Base-by-base conservation (phyloP, 495 filamentous ascomycete species). In the Trichocladium uniseriatum region DNA sequence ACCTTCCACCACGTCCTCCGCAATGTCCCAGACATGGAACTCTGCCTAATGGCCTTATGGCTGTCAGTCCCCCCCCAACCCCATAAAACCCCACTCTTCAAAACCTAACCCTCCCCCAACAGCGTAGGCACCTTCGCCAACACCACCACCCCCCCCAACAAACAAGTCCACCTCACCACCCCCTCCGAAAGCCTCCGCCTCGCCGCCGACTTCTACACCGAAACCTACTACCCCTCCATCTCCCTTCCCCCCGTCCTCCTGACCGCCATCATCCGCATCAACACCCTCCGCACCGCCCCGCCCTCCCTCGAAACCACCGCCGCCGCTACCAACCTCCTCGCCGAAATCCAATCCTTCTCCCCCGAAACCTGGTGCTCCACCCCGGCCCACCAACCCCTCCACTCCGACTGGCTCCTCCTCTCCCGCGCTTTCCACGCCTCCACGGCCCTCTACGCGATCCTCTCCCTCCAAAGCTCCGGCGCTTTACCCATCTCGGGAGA, bases 401-500 rank as follows among this genome's bases (percentile, higher is more conserved):
- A 53, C 18, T 40, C 54, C 8, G 57, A 66, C 35, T 66, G 59
- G 57, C 18, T 49, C 13, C 48, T 67, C 9, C 38, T 66, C 6
- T 56, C 51, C 6, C 40, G 35, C 0, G 44, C 57, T 10, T 61
- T 58, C 39, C 58, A 55, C 24, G 49, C 55, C 35, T 54, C 65
- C 10, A 49, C 62, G 3, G 53, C 59, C 15, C 40, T 70, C 14
- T 70, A 67, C 34, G 65, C 64, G 41, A 60, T 70, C 38, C 45
- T 54, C 1, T 68, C 67, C 2, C 42, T 68, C 0, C 53, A 59
- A 22, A 59, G 56, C 22, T 13, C 43, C 11, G 43, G 43, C n/a
- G 43, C 38, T 5, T 24, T 52, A 8, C 27, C 35, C 10, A 3
- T 9, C 43, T 24, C 31, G 3, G n/a, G 2, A 5, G 8, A 8